Evolutionary conservation across 495 filamentous ascomycete species (phyloP).

Genomic region (Tuber melanosporum): DNA sequence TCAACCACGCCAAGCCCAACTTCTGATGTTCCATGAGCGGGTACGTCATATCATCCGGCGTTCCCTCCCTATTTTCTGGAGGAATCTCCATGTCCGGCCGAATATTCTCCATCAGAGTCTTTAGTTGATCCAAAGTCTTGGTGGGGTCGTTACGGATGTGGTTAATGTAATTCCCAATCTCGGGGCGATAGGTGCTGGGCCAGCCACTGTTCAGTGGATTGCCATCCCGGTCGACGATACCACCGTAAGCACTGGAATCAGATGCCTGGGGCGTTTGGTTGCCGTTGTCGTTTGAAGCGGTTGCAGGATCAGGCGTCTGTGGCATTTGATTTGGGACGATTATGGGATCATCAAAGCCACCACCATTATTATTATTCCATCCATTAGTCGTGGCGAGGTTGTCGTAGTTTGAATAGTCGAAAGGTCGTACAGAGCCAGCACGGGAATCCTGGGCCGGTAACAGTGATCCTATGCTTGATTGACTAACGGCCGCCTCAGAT

Average conservation of each 20-base stretch:
- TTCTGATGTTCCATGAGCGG: slow-evolving; percentile 77
- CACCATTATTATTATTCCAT: neutral
- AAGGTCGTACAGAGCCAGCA: neutral
- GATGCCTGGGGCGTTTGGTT: neutral
- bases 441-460: neutral
- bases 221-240: slow-evolving; percentile 8
- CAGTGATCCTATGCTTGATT: neutral
- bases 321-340: neutral
- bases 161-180: slow-evolving; percentile 42
- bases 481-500: neutral
- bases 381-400: neutral
- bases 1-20: slow-evolving; percentile 75
- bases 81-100: slow-evolving; percentile 66
- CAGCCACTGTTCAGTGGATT: slow-evolving; percentile 18
- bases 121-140: slow-evolving; percentile 59
- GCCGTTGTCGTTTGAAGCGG: neutral
- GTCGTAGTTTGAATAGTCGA: neutral
- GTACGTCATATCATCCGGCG: slow-evolving; percentile 63
- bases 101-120: slow-evolving; percentile 63
- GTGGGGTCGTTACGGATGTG: slow-evolving; percentile 52
- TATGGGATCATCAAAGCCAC: neutral
- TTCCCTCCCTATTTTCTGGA: slow-evolving; percentile 60
- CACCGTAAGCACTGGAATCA: neutral
- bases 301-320: neutral
- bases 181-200: slow-evolving; percentile 19